These are phyloP conservation scores for Sporothrix sp. DNA, from an alignment of 2,329 filamentous ascomycete genomes.

Conservation along the genomic window DNA sequence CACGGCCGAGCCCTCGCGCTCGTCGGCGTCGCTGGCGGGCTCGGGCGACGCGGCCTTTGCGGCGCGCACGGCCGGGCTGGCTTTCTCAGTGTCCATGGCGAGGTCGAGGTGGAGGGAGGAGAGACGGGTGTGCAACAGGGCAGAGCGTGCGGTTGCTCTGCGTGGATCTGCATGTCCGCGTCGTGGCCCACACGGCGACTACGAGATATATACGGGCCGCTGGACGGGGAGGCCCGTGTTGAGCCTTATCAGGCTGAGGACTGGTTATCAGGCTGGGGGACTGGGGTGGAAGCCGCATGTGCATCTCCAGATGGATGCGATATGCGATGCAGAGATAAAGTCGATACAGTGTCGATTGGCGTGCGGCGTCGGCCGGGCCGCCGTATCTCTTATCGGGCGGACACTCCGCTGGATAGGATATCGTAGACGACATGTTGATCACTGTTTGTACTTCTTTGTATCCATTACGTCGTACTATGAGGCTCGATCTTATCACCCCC, in stretches of 20 bases:
- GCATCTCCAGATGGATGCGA: not conserved
- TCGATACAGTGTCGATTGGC: not conserved
- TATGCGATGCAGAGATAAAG: not conserved
- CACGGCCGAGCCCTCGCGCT: not conserved
- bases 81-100: not conserved
- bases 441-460: too few relatives aligned
- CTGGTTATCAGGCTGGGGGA: too few relatives aligned
- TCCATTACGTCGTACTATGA: too few relatives aligned
- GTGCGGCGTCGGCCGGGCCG: too few relatives aligned
- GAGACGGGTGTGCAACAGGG: too few relatives aligned
- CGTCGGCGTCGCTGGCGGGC: conserved; percentile 2
- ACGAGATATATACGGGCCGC: not conserved
- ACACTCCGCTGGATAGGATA: not conserved
- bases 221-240: not conserved
- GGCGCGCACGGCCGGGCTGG: not conserved
- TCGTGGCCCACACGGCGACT: too few relatives aligned
- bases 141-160: too few relatives aligned
- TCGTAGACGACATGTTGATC: not conserved
- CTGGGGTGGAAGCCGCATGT: too few relatives aligned
- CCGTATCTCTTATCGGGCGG: conserved; percentile 1
- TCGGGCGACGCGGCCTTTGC: not conserved
- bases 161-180: too few relatives aligned
- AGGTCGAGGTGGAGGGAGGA: not conserved
- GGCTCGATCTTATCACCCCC: too few relatives aligned
- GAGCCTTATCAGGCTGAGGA: conserved; percentile 1